Base-by-base conservation (phyloP, 2,329 filamentous ascomycete species). In the Chaetomium sp. region DNA sequence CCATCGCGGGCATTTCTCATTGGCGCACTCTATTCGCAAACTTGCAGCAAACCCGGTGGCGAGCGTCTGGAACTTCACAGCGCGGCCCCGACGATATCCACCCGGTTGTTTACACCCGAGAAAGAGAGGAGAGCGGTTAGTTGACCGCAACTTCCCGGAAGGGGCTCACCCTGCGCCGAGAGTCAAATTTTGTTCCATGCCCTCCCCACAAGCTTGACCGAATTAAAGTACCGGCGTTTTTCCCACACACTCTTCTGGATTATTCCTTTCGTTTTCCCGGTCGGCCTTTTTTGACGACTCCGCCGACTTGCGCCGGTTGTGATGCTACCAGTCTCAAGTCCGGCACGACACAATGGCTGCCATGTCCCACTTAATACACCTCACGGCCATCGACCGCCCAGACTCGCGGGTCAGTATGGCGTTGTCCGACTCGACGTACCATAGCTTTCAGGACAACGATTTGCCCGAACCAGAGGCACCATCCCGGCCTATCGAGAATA, bases 381-480 rank as follows among this genome's bases (percentile, higher is more conserved):
- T 57, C 19, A 47, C 57, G 40, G 47, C 56, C 47, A 50, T 59
- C 52, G 61, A 63, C 57, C 64, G 64, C 52, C 66, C 66, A 44
- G 59, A 64, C 37, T 74, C 73, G 46, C 69, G 72, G 51, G 68
- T 70, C 47, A 77, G 73, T 65, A 65, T 74, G 59, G 73, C 75
- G 50, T 68, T 68, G 48, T 79, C 78, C 34, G 75, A 76, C 62
- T 74, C 74, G 38, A 79, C 76, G 4, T 80, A 80, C 66, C 77
- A 80, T 66, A 80, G 77, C 70, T 80, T 80, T 49, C 70, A 77
- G 58, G 76, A 80, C 53, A 67, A 74, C 33, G 78, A 80, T 59
- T 61, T 76, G 3, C 73, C 69, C 62, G 76, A 79, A 50, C 72
- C 76, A 4, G 53, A 49, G n/a, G 35, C 49, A 11, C 60, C 65